These are phyloP conservation scores for Gnetum montanum DNA, from an alignment of 75 land plant species.

Conservation along the genomic window DNA sequence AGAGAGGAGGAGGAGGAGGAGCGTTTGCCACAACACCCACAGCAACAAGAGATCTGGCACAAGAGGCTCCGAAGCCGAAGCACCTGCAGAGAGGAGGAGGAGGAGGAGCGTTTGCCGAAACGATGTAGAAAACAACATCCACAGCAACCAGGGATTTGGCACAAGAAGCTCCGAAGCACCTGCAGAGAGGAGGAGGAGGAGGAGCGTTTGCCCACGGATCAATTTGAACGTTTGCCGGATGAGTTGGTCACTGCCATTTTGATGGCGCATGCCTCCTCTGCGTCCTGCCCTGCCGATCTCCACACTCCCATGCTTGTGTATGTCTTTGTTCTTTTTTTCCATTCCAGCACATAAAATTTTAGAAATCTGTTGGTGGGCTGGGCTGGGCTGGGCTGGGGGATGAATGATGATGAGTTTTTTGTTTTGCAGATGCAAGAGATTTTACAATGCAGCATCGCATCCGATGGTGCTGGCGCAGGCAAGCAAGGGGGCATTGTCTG, in stretches of 20 bases:
- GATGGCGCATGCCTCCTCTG: constrained; percentile 14
- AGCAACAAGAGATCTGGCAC: too few relatives aligned
- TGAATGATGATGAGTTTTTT: neutral
- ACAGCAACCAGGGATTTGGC: too few relatives aligned
- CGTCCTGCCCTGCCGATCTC: constrained; percentile 20
- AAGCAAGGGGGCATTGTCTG: constrained; percentile 7
- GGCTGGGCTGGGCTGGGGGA: neutral
- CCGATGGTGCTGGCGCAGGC: constrained; percentile 8
- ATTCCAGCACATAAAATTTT: neutral
- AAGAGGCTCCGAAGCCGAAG: too few relatives aligned
- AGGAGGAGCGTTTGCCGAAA: too few relatives aligned
- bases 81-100: too few relatives aligned
- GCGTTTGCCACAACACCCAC: too few relatives aligned
- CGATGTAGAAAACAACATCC: too few relatives aligned
- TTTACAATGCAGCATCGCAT: constrained; percentile 10
- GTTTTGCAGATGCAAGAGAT: constrained; percentile 14
- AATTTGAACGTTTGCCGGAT: neutral
- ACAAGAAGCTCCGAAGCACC: too few relatives aligned
- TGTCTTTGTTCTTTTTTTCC: neutral
- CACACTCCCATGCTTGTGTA: neutral
- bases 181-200: constrained; percentile 5
- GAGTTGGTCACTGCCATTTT: constrained; percentile 16
- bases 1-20: too few relatives aligned
- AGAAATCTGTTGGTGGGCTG: neutral
- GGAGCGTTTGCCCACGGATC: neutral